Evolutionary conservation across 1,284 basidiomycete species (phyloP), one percentile per base, ranked within the genome.

Genomic region (Trichosporon coremiiforme): DNA sequence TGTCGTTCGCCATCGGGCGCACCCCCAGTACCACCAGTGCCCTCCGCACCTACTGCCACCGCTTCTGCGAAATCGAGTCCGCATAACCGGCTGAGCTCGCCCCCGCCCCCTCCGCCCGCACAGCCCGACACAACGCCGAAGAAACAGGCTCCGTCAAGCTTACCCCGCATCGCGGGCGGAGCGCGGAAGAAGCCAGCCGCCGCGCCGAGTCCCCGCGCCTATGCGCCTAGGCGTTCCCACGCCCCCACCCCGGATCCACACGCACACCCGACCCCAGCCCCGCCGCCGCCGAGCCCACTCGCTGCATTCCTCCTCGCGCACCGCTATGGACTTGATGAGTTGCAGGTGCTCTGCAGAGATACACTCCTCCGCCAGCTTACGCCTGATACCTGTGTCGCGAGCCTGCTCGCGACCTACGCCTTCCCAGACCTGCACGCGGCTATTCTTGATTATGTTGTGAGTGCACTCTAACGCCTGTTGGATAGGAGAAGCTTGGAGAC

Each of bases 271-370:
- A 88, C 89, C 2, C 50, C 55, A 1, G 55, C 68, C 1, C 73
- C 73, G 2, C 82, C 87, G 8, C 77, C 86, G 2, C 89, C 90
- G 1, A 82, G 85, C 2, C 87, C 90, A 22, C 83, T 95, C 38
- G 88, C 90, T 0, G 87, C 94, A 75, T 95, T 92, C 83, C 89
- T 90, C 76, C 86, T 93, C 15, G 90, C 92, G 10, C 91, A 94
- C 83, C 86, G 91, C 47, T 94, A 94, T 80, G 84, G 85, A 9
- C 88, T 94, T 83, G 87, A 88, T 3, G 87, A 85, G 9, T 86
- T 94, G 25, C 88, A 88, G 41, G 78, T 85, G 12, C 85, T 93
- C 8, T 90, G 92, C 1, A 82, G 91, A 68, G 88, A 90, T 66
- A 91, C 93, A 78, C 89, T 94, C 75, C 86, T 94, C 83, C 85